Percentiles rank a stretch among this genome's conserved stretches.
phyloP scores from a whole-genome alignment of 1,284 basidiomycete species.

The Trichosporon sp. region DNA sequence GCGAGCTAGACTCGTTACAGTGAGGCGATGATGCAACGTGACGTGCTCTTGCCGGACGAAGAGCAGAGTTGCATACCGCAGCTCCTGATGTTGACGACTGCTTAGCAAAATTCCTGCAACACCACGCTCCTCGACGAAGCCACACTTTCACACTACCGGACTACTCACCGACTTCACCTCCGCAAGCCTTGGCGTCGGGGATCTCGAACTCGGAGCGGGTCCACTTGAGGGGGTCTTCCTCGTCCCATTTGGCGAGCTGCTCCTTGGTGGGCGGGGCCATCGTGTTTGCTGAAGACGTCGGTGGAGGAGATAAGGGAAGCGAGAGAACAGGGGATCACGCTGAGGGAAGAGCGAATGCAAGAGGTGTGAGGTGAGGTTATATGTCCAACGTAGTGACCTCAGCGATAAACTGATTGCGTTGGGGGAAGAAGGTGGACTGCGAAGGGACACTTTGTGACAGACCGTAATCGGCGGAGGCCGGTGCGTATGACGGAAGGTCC shows the following conservation, averaged over 20 bases:
- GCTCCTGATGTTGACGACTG: no score
- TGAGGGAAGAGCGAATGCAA: not conserved
- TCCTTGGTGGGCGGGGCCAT: conserved; percentile 18
- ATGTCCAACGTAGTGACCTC: not conserved
- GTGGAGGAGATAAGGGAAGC: not conserved
- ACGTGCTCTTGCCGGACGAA: no score
- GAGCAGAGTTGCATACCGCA: no score
- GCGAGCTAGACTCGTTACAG: no score
- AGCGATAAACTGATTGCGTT: not conserved
- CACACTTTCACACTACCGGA: not conserved
- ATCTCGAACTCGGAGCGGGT: conserved; percentile 47
- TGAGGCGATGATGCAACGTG: no score
- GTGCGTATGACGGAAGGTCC: not conserved
- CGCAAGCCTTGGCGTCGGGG: conserved; percentile 38
- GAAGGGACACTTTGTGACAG: not conserved
- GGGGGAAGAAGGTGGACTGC: not conserved
- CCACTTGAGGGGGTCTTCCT: conserved; percentile 44
- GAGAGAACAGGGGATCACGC: not conserved
- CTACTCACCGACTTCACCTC: conserved; percentile 38
- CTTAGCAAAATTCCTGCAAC: no score
- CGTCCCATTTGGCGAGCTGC: conserved; percentile 30
- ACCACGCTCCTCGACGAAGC: no score
- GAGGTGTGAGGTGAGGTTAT: not conserved
- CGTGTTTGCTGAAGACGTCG: not conserved
- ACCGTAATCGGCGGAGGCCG: not conserved